These are phyloP conservation scores for Apiospora koreana DNA, from an alignment of 2,329 filamentous ascomycete species.

Conservation along the genomic window DNA sequence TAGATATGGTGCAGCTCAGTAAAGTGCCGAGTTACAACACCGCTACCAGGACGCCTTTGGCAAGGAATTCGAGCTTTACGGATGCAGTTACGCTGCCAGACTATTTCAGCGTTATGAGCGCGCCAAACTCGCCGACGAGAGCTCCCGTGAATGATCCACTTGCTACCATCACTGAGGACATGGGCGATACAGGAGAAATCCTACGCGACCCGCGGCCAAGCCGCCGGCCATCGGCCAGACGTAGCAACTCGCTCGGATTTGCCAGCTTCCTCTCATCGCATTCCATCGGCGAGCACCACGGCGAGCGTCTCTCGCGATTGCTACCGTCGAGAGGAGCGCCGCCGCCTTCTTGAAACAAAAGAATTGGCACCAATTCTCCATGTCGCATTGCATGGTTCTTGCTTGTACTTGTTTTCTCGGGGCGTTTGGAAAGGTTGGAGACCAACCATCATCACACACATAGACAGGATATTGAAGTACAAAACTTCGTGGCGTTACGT, in stretches of 20 bases:
- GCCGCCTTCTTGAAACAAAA: neutral
- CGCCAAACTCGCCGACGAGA: constrained; percentile 49
- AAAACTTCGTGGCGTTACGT: constrained; percentile 3
- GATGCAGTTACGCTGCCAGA: constrained; percentile 60
- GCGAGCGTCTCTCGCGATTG: constrained; percentile 21
- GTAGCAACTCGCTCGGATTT: constrained; percentile 22
- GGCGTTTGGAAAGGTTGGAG: neutral
- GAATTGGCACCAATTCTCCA: neutral
- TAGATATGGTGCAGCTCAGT: constrained; percentile 65
- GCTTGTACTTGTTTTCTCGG: neutral
- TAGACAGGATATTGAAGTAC: neutral
- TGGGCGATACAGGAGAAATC: neutral
- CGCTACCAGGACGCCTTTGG: constrained; percentile 63
- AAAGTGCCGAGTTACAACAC: constrained; percentile 79
- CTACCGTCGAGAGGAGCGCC: constrained; percentile 8
- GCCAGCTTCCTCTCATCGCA: constrained; percentile 27
- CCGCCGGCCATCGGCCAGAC: constrained; percentile 10
- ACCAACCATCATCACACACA: neutral
- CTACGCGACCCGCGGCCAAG: neutral
- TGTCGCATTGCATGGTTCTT: neutral
- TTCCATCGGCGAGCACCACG: constrained; percentile 25
- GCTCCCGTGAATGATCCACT: constrained; percentile 31
- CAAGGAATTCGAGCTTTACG: constrained; percentile 51
- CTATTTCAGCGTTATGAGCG: constrained; percentile 63
- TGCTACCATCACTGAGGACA: constrained; percentile 28